phyloP scores from a whole-genome alignment of 2,329 filamentous ascomycete genomes.

The Emergomyces orientalis region DNA sequence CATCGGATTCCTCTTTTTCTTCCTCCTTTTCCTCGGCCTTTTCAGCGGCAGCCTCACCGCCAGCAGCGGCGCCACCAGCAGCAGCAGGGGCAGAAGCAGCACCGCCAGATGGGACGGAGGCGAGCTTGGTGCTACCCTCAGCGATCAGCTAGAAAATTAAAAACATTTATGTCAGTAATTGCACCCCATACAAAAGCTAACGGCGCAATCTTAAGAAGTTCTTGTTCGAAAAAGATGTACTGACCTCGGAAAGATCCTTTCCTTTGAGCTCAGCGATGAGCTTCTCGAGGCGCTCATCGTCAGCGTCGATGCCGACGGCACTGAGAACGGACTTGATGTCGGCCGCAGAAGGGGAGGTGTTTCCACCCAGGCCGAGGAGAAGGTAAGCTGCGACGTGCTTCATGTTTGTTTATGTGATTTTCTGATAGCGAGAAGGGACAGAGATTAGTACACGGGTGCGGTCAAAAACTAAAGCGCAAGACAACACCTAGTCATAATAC shows the following conservation, averaged over 20 bases:
- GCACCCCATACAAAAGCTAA: constrained; percentile 10
- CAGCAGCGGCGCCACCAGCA: constrained; percentile 54
- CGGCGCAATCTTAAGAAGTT: not conserved
- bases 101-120: constrained; percentile 91
- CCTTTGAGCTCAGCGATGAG: constrained; percentile 68
- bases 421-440: constrained; percentile 15
- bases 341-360: constrained; percentile 71
- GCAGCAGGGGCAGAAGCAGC: constrained; percentile 57
- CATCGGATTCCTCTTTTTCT: constrained; percentile 68
- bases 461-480: not conserved
- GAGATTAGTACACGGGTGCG: constrained; percentile 4
- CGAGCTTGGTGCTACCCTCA: constrained; percentile 85
- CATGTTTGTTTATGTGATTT: constrained; percentile 68
- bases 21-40: constrained; percentile 63
- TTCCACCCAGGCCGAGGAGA: constrained; percentile 89
- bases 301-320: constrained; percentile 91
- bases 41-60: constrained; percentile 52
- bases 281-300: constrained; percentile 72
- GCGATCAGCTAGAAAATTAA: constrained; percentile 62
- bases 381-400: constrained; percentile 99
- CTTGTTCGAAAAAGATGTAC: constrained; percentile 24
- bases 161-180: constrained; percentile 18
- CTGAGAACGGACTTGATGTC: constrained; percentile 85
- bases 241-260: constrained; percentile 77
- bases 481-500: not conserved